Evolutionary conservation across 78 protist genomes (phyloP).

Genomic region (Cavenderia fasciculata): DNA sequence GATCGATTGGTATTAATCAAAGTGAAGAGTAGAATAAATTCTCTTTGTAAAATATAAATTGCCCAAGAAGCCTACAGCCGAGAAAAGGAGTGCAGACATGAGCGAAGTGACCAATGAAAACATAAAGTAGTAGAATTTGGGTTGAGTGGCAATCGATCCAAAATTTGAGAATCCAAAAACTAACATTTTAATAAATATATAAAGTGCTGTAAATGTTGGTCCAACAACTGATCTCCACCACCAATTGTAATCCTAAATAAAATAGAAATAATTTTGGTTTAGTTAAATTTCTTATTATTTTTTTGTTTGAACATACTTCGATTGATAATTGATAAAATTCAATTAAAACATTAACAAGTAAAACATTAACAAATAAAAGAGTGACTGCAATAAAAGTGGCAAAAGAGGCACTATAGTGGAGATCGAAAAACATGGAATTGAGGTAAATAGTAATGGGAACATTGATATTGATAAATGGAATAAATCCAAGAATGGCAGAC

Average conservation of each 20-base stretch:
- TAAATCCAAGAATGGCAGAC: background rate
- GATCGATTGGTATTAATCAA: constrained; percentile 25
- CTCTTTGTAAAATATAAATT: constrained; percentile 42
- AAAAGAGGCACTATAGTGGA: background rate
- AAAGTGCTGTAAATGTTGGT: constrained; percentile 43
- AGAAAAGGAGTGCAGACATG: constrained; percentile 42
- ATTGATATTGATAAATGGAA: constrained; percentile 38
- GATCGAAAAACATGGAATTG: background rate
- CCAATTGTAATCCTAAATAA: constrained; percentile 76
- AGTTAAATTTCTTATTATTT: background rate
- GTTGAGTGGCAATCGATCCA: no score
- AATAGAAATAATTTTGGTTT: no score
- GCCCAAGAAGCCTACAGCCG: constrained; percentile 55
- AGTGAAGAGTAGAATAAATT: constrained; percentile 69
- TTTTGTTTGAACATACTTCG: constrained; percentile 22
- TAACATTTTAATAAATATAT: constrained; percentile 33
- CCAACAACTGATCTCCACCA: constrained; percentile 77
- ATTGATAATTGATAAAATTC: constrained; percentile 57
- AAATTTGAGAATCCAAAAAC: constrained; percentile 25
- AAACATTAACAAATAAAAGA: constrained; percentile 7
- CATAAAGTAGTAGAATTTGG: constrained; percentile 60
- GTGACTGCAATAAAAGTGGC: constrained; percentile 13
- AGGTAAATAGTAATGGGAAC: background rate
- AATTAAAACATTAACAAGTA: constrained; percentile 25
- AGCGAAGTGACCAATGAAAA: background rate